Evolutionary conservation across 345 rosid species (phyloP).

Genomic region (Cardamine occulta): DNA sequence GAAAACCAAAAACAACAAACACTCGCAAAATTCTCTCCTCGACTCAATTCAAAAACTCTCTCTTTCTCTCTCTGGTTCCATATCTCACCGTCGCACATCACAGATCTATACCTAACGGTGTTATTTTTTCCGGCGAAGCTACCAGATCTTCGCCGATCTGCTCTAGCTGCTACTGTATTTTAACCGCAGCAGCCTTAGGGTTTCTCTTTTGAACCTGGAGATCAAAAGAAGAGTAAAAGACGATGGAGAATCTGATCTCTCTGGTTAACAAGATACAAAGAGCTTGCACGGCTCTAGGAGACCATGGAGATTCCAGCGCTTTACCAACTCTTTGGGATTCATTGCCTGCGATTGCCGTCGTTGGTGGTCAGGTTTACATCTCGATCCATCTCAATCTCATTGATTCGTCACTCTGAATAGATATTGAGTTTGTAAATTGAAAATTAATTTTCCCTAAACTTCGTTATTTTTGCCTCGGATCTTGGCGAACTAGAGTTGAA

Average conservation of each 20-base stretch:
- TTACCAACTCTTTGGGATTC: slow-evolving; percentile 99
- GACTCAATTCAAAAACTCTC: slow-evolving; percentile 37
- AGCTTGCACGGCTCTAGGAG: slow-evolving; percentile 99
- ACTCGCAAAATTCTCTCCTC: slow-evolving; percentile 1
- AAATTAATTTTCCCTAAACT: background rate
- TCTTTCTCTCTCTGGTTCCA: slow-evolving; percentile 14
- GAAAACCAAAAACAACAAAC: background rate
- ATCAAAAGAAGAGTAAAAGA: slow-evolving; percentile 19
- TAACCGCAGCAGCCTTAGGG: background rate
- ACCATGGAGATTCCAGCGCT: slow-evolving; percentile 87
- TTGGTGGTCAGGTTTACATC: slow-evolving; percentile 95
- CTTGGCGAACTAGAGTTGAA: slow-evolving; percentile 19
- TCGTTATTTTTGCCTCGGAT: background rate
- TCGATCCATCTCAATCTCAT: slow-evolving; percentile 3
- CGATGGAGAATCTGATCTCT: slow-evolving; percentile 92
- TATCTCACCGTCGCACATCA: slow-evolving; percentile 31
- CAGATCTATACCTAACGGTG: slow-evolving; percentile 30
- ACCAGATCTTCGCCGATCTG: slow-evolving; percentile 39
- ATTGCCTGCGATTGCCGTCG: slow-evolving; percentile 95
- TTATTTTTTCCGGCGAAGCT: background rate
- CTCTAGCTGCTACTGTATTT: slow-evolving; percentile 6
- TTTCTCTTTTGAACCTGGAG: background rate
- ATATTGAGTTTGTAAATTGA: background rate
- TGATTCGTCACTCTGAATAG: background rate
- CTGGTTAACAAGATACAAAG: slow-evolving; percentile 96